Base-by-base conservation (phyloP, 1,284 basidiomycete species). In the Leucocoprinus gongylophorus region DNA sequence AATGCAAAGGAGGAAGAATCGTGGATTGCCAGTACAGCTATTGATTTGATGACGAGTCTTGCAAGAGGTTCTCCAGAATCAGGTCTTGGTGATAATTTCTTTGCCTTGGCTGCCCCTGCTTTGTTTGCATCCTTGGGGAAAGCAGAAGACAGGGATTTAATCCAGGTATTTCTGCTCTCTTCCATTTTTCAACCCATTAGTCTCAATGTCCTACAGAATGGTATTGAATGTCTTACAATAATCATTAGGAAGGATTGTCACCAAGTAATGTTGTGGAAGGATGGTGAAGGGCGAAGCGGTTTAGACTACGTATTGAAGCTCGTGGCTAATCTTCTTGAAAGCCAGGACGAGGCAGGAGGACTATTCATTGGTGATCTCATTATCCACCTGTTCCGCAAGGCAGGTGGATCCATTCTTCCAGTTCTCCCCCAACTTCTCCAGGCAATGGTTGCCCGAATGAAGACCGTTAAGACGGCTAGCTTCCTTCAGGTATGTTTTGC, bases 331-430 rank as follows among this genome's bases (percentile, higher is more conserved):
- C 76, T 89, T 46, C 74, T 97, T 12, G 78, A 83, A 50, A 85
- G 78, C 56, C 83, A 92, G 55, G 85, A 87, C 57, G 88, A 91
- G 67, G 87, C 91, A 2, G 93, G 91, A 37, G 94, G 94, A 10
- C 78, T 98, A 9, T 88, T 89, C 47, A 86, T 98, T 40, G 95
- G 95, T 37, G 94, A 97, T 63, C 75, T 99, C 39, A 90, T 99
- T 62, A 89, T 97, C 56, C 93, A 97, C 60, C 72, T 99, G 18
- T 74, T 99, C 54, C 79, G 95, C 18, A 81, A 79, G 53, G 85
- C 87, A 0, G 85, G 86, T 13, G 85, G 91, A 46, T 76, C 83
- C 1, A 79, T 95, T 10, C 70, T 85, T 0, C 83, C 91, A 1
- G 89, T 95, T 2, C 76, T 98, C 38, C 91, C 92, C 1, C 85